phyloP scores from a whole-genome alignment of 441 rosid genomes.

The Syzygium syzygioides region DNA sequence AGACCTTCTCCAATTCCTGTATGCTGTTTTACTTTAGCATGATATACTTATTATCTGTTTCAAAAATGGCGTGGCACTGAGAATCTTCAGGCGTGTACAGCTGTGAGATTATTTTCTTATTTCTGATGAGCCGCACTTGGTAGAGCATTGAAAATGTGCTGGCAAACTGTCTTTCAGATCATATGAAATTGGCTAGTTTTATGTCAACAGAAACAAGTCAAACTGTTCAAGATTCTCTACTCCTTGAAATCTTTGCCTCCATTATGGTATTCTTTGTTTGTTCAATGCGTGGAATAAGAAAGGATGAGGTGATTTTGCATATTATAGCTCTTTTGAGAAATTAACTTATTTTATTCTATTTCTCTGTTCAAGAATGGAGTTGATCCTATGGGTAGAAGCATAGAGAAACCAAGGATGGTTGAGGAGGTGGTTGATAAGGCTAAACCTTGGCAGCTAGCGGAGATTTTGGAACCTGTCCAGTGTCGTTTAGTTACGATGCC shows the following conservation, averaged over 20 bases:
- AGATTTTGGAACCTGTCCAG: slow-evolving; percentile 54
- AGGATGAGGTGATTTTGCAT: background rate
- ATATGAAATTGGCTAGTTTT: background rate
- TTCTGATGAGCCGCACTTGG: background rate
- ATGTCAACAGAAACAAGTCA: background rate
- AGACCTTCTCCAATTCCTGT: slow-evolving; percentile 68
- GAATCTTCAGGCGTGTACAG: background rate
- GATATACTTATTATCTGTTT: background rate
- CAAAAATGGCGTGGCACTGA: background rate
- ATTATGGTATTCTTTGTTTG: background rate
- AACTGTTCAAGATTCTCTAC: background rate
- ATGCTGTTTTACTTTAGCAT: slow-evolving; percentile 6
- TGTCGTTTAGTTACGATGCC: slow-evolving; percentile 60
- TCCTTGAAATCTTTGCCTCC: background rate
- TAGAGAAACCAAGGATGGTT: slow-evolving; percentile 52
- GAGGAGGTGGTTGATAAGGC: slow-evolving; percentile 59
- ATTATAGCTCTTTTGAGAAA: background rate
- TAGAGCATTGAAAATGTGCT: background rate
- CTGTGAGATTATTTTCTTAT: background rate
- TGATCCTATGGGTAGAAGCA: slow-evolving; percentile 51
- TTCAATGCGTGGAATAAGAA: background rate
- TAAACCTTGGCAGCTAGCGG: slow-evolving; percentile 68
- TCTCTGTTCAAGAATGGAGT: slow-evolving; percentile 54
- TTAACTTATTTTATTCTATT: slow-evolving; percentile 5
- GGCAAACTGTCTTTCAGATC: background rate